Evolutionary conservation across 768 basidiomycete genomes (phyloP).

Genomic region (Tubosaeta sp.): DNA sequence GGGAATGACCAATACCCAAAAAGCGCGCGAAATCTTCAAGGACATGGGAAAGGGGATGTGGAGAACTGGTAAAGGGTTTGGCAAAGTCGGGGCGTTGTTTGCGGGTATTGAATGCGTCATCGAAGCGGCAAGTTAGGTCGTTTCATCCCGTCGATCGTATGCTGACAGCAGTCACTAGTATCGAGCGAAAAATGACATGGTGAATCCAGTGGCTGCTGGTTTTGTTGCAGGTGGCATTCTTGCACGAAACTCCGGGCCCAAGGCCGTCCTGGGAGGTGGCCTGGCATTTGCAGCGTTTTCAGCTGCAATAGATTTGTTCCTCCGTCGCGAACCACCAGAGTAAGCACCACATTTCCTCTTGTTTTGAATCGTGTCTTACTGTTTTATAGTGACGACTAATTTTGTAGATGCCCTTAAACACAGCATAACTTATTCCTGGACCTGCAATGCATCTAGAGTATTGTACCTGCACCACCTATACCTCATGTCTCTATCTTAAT

Average conservation of each 20-base stretch:
- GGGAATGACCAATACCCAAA: conserved; percentile 62
- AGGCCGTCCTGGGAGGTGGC: conserved; percentile 83
- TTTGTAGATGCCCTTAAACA: neutral
- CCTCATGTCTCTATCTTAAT: conserved; percentile 11
- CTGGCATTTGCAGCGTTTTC: conserved; percentile 93
- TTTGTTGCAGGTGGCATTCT: conserved; percentile 87
- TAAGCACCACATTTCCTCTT: conserved; percentile 32
- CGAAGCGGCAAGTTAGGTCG: conserved; percentile 68
- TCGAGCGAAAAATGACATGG: conserved; percentile 93
- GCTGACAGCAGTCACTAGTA: conserved; percentile 49
- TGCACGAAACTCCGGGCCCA: conserved; percentile 83
- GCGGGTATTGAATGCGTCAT: conserved; percentile 96
- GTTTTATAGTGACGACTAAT: conserved; percentile 38
- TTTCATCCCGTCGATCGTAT: neutral
- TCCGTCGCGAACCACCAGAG: conserved; percentile 80
- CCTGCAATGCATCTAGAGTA: conserved; percentile 10
- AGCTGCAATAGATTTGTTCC: conserved; percentile 77
- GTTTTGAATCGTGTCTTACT: conserved; percentile 2
- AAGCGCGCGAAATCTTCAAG: conserved; percentile 79
- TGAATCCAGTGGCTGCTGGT: conserved; percentile 83
- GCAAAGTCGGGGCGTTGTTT: conserved; percentile 89
- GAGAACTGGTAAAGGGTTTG: conserved; percentile 86
- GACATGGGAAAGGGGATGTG: conserved; percentile 96
- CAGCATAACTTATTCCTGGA: conserved; percentile 19
- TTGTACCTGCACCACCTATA: conserved; percentile 17